phyloP scores from a whole-genome alignment of 2,329 filamentous ascomycete species.

The Pseudocercospora cruenta region DNA sequence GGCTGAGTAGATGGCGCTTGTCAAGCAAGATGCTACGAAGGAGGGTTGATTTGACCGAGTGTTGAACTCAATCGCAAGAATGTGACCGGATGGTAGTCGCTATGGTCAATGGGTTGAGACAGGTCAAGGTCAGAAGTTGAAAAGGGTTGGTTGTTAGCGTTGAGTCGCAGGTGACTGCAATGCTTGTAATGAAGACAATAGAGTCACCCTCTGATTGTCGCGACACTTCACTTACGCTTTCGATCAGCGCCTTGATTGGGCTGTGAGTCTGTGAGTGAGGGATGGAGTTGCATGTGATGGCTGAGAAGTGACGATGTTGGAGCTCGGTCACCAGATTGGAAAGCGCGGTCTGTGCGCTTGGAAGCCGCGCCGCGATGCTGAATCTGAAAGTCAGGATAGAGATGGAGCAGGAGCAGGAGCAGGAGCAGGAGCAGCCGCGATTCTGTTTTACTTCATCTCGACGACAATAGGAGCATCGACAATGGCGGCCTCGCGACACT shows the following conservation, averaged over 20 bases:
- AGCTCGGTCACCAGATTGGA: neutral
- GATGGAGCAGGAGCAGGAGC: neutral
- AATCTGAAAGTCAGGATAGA: constrained; percentile 57
- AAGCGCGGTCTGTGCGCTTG: neutral
- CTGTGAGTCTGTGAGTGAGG: neutral
- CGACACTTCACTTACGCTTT: constrained; percentile 6
- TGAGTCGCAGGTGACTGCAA: neutral
- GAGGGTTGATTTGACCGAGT: neutral
- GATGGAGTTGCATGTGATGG: neutral
- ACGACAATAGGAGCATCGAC: constrained; percentile 12
- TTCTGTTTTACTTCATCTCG: constrained; percentile 4
- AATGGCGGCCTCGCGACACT: constrained; percentile 32
- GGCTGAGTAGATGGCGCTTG: neutral
- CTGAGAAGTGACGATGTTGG: neutral
- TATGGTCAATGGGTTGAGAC: neutral
- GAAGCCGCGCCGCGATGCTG: neutral
- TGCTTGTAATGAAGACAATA: constrained; percentile 1
- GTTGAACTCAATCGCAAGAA: constrained; percentile 1
- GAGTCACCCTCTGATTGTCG: neutral
- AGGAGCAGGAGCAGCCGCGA: neutral
- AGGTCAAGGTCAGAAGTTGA: neutral
- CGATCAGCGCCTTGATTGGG: neutral
- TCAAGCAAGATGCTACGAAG: neutral
- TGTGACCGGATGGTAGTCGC: neutral
- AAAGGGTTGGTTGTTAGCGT: neutral